Conservation (phyloP, 2,329 filamentous ascomycete genomes). For the Colletotrichum sp. region DNA sequence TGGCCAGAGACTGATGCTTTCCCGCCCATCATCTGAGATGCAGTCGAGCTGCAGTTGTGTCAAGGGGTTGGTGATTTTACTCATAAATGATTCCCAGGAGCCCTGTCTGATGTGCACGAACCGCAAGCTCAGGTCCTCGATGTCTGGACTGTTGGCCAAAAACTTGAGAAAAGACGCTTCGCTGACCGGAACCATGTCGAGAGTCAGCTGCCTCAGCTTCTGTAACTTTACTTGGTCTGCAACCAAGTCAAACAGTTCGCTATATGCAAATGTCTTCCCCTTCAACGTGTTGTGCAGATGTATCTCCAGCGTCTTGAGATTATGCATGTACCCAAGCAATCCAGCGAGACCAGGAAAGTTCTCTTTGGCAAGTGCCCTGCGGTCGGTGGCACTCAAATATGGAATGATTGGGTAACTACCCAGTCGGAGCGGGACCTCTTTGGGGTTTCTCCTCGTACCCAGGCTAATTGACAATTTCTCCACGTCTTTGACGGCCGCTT, state of each 20-base stretch:
- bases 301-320: not conserved
- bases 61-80: not conserved
- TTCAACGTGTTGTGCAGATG: not conserved
- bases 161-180: not conserved
- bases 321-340: not conserved
- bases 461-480: not conserved
- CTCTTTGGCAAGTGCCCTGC: not conserved
- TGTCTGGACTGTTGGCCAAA: not conserved
- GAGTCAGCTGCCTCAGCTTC: not conserved
- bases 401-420: rapidly evolving
- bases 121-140: not conserved
- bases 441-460: not conserved
- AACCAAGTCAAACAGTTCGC: not conserved
- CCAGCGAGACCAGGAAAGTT: not conserved
- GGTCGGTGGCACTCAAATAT: not conserved
- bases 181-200: not conserved
- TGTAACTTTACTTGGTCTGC: not conserved
- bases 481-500: not conserved
- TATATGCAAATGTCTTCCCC: not conserved
- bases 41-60: not conserved
- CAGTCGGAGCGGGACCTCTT: not conserved
- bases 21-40: not conserved
- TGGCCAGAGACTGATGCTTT: not conserved
- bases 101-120: not conserved
- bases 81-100: not conserved